A percentile compares a stretch with the other conserved stretches of the same genome.
phyloP scores from a whole-genome alignment of 768 basidiomycete species.

The Lyophyllum semitale region DNA sequence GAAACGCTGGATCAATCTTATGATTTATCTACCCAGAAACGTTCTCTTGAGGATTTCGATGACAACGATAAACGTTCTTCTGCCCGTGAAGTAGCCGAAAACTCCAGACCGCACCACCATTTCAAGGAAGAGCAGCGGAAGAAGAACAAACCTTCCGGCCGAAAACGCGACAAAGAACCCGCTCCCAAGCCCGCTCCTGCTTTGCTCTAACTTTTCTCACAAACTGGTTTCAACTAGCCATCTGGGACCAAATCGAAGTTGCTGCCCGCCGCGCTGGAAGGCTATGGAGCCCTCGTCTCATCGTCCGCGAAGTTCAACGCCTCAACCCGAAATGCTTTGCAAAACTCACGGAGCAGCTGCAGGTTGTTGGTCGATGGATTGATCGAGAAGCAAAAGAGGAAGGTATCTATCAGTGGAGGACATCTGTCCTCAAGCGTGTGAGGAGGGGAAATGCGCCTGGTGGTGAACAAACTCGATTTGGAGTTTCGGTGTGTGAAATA shows the following conservation, averaged over 20 bases:
- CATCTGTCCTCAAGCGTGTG: background rate
- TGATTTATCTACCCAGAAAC: background rate
- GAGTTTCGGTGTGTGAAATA: slow-evolving; percentile 16
- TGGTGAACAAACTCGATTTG: slow-evolving; percentile 13
- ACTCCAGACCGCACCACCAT: slow-evolving; percentile 5
- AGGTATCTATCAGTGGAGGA: background rate
- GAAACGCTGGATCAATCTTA: background rate
- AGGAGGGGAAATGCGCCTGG: background rate
- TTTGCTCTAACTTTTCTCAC: slow-evolving; percentile 6
- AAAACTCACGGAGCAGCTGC: background rate
- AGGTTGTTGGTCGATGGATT: slow-evolving; percentile 2
- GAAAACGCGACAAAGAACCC: background rate
- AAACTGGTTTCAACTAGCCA: slow-evolving; percentile 13
- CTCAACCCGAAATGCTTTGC: slow-evolving; percentile 13
- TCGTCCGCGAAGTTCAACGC: slow-evolving; percentile 11
- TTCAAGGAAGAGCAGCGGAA: slow-evolving; percentile 1
- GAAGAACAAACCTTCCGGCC: slow-evolving; percentile 5
- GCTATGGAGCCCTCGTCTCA: slow-evolving; percentile 16
- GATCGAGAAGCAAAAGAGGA: background rate
- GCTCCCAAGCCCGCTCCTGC: too few relatives aligned
- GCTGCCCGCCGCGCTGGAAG: slow-evolving; percentile 15
- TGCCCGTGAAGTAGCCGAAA: slow-evolving; percentile 13
- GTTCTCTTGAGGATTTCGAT: background rate
- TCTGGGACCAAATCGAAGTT: slow-evolving; percentile 10
- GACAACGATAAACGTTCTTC: background rate